Percentiles rank a stretch among this genome's conserved stretches.
Conservation (phyloP, 805 yeast species). For the Candida mattraensis region DNA sequence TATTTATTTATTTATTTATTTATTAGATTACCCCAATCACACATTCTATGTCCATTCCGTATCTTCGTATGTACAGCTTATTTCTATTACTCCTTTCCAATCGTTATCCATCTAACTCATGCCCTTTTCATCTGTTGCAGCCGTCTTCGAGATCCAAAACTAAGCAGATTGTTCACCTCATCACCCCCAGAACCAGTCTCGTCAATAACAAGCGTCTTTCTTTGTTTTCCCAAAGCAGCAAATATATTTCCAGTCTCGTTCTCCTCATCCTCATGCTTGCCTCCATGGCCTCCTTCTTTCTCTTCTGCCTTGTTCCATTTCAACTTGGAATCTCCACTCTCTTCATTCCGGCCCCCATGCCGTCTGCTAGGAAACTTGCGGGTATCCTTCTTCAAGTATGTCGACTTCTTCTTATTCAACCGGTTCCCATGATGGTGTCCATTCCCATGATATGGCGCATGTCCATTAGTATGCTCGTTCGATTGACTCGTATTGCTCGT, state of each 20-base stretch:
- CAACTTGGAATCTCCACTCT: slow-evolving; percentile 2
- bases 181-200: slow-evolving; percentile 25
- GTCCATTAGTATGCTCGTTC: slow-evolving; percentile 3
- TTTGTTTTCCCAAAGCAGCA: slow-evolving; percentile 29
- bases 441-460: slow-evolving; percentile 3
- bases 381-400: slow-evolving; percentile 10
- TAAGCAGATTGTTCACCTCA: slow-evolving; percentile 29
- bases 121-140: slow-evolving; percentile 18
- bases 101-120: too few relatives aligned
- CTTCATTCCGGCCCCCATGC: slow-evolving; percentile 7
- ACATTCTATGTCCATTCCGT: slow-evolving; percentile 4
- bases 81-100: too few relatives aligned
- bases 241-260: slow-evolving; percentile 16
- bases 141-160: slow-evolving; percentile 27
- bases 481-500: too few relatives aligned
- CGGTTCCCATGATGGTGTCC: slow-evolving; percentile 7
- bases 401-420: slow-evolving; percentile 10
- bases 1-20: slow-evolving; percentile 5
- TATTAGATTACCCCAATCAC: slow-evolving; percentile 6
- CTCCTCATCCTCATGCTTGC: neutral
- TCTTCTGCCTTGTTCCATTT: slow-evolving; percentile 4
- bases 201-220: slow-evolving; percentile 28
- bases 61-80: slow-evolving; percentile 9
- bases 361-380: slow-evolving; percentile 8
- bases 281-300: slow-evolving; percentile 3